phyloP scores from a whole-genome alignment of 306 rosid genomes.

The Prunus persica region Prunus_persica_NCBIv2 NC_034016.1:829001-829500 shows the following conservation, averaged over 20 bases:
- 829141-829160: conserved; percentile 74
- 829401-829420: not conserved
- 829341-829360: not conserved
- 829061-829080: conserved; percentile 22
- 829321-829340: not conserved
- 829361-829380: not conserved
- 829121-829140: conserved; percentile 44
- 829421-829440: not conserved
- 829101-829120: conserved; percentile 47
- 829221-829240: conserved; percentile 9
- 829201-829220: not conserved
- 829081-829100: conserved; percentile 40
- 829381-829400: not conserved
- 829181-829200: not conserved
- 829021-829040: conserved; percentile 52
- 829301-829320: not conserved
- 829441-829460: not conserved
- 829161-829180: conserved; percentile 35
- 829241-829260: conserved; percentile 15
- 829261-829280: not conserved
- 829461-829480: not conserved
- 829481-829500: not conserved
- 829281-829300: not conserved
- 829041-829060: conserved; percentile 31
- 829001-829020: conserved; percentile 84